Evolutionary conservation across 345 rosid genomes (phyloP).

Genomic region (Capsella bursapastoris): DNA sequence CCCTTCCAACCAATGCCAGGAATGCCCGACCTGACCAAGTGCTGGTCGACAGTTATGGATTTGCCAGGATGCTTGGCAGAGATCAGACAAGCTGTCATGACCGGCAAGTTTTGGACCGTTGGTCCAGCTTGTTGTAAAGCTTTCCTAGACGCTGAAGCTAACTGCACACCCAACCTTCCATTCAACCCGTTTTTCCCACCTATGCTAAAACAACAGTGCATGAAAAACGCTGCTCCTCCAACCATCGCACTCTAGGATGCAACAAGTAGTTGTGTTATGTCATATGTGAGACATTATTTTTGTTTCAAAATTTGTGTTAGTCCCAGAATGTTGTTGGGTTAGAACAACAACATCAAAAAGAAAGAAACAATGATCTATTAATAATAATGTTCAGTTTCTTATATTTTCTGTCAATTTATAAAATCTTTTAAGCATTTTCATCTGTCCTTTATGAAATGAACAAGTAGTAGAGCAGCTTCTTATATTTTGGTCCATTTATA

Average conservation of each 20-base stretch:
- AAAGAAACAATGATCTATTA: background rate
- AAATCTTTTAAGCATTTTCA: no score
- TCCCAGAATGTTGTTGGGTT: background rate
- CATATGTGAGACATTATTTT: background rate
- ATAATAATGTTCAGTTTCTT: background rate
- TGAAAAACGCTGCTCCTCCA: background rate
- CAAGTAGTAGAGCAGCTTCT: no score
- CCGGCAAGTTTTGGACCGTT: background rate
- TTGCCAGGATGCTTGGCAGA: constrained; percentile 3
- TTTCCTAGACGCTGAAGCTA: constrained; percentile 8
- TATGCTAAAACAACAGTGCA: constrained; percentile 9
- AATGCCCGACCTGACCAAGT: background rate
- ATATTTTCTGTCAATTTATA: background rate
- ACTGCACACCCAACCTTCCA: background rate
- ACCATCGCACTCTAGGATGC: background rate
- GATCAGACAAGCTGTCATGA: background rate
- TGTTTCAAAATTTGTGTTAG: background rate
- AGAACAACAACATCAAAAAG: background rate
- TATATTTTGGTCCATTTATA: no score
- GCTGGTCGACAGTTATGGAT: background rate
- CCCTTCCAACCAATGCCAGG: constrained; percentile 9
- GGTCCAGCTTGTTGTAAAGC: constrained; percentile 34
- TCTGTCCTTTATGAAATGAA: no score
- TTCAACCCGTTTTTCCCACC: background rate
- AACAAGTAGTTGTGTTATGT: background rate